Evolutionary conservation across 257 asterid genomes (phyloP).

Genomic region (Nicotiana attenuata): DNA sequence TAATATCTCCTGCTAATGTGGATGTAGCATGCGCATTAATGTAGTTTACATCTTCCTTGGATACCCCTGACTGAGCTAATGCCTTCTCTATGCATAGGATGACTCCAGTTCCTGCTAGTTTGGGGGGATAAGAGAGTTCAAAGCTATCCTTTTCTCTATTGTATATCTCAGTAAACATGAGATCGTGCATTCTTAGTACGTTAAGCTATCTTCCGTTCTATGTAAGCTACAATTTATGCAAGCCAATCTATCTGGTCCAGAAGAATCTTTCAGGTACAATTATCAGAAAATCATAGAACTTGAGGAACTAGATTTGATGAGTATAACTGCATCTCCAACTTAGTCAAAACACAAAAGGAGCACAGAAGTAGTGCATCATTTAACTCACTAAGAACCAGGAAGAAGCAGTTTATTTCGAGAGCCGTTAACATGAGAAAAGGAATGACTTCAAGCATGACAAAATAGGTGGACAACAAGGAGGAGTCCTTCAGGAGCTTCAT

Average conservation of each 20-base stretch:
- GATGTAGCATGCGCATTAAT: conserved; percentile 99
- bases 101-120: conserved; percentile 74
- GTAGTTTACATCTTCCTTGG: conserved; percentile 84
- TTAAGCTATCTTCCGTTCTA: background rate
- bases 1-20: conserved; percentile 91
- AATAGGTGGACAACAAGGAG: background rate
- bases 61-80: conserved; percentile 85
- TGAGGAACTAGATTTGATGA: background rate
- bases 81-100: conserved; percentile 94
- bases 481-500: background rate
- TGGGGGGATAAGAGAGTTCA: conserved; percentile 17
- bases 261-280: background rate
- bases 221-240: background rate
- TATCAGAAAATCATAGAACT: background rate
- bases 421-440: background rate
- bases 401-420: background rate
- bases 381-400: background rate
- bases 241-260: background rate
- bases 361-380: background rate
- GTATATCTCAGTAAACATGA: background rate
- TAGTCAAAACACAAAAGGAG: background rate
- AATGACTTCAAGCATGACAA: background rate
- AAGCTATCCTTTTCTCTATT: background rate
- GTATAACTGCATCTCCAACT: background rate
- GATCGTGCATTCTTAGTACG: background rate